Percentiles rank a stretch among this genome's conserved stretches.
phyloP scores from a whole-genome alignment of 345 rosid genomes.

The Populus ilicifolia region DNA sequence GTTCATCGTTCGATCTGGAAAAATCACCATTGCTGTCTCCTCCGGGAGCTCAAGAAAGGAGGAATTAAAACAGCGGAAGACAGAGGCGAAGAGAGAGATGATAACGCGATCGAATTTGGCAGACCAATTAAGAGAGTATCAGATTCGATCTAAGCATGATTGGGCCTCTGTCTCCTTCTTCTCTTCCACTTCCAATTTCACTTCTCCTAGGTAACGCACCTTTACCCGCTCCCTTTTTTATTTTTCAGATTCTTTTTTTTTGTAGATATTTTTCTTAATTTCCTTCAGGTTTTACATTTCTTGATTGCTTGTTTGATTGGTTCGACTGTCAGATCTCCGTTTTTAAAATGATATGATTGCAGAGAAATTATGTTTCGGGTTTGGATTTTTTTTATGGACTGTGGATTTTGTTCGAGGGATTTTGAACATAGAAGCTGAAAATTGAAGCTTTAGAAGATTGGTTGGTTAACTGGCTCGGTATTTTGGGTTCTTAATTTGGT shows the following conservation, averaged over 20 bases:
- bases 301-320: neutral
- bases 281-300: neutral
- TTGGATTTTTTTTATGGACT: neutral
- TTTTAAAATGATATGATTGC: neutral
- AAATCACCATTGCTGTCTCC: constrained; percentile 10
- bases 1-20: constrained; percentile 9
- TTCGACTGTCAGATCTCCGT: neutral
- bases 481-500: neutral
- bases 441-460: neutral
- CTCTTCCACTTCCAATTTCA: constrained; percentile 73
- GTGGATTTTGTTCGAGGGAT: neutral
- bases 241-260: neutral
- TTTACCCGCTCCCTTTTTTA: no score
- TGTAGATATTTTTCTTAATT: neutral
- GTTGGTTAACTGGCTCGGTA: neutral
- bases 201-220: constrained; percentile 58
- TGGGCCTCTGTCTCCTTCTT: constrained; percentile 98
- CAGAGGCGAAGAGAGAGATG: constrained; percentile 38
- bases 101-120: constrained; percentile 94
- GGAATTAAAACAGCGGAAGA: neutral
- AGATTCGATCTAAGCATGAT: constrained; percentile 91
- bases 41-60: constrained; percentile 3
- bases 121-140: constrained; percentile 89
- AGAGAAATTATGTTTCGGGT: neutral
- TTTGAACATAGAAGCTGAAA: neutral